phyloP scores from a whole-genome alignment of 73 alveolate genomes.

The Paramecium tetraurelia region DNA sequence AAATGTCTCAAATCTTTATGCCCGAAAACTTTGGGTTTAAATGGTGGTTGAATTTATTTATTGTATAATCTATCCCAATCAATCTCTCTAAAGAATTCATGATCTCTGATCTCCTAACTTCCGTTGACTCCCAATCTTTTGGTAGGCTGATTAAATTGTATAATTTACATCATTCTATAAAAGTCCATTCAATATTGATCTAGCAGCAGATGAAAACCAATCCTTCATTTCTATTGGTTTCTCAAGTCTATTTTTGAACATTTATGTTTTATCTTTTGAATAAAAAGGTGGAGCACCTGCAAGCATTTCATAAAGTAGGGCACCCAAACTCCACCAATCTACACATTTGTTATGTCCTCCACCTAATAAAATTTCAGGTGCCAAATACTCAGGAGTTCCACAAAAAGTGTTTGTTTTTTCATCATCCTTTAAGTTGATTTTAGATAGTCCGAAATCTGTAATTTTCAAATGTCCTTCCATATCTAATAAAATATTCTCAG shows the following conservation, averaged over 20 bases:
- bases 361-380: conserved; percentile 87
- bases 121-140: conserved; percentile 55
- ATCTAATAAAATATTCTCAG: conserved; percentile 91
- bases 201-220: conserved; percentile 69
- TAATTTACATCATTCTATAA: conserved; percentile 58
- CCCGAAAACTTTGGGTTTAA: conserved; percentile 74
- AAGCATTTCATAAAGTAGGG: conserved; percentile 90
- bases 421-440: conserved; percentile 72
- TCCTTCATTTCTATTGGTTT: conserved; percentile 69
- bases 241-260: conserved; percentile 63
- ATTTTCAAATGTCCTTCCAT: conserved; percentile 89
- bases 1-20: conserved; percentile 58
- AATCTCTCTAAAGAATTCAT: conserved; percentile 67
- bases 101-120: conserved; percentile 66
- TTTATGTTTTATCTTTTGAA: conserved; percentile 67
- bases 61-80: conserved; percentile 75
- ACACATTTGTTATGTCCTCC: conserved; percentile 79
- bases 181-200: conserved; percentile 59
- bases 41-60: conserved; percentile 83
- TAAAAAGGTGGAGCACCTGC: conserved; percentile 93
- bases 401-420: conserved; percentile 84
- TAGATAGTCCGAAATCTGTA: conserved; percentile 95
- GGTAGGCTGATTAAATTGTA: conserved; percentile 43
- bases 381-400: conserved; percentile 93
- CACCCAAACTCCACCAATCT: conserved; percentile 91